Conservation (phyloP, 1,139 yeast genomes). For the Hansenula sp. region DNA sequence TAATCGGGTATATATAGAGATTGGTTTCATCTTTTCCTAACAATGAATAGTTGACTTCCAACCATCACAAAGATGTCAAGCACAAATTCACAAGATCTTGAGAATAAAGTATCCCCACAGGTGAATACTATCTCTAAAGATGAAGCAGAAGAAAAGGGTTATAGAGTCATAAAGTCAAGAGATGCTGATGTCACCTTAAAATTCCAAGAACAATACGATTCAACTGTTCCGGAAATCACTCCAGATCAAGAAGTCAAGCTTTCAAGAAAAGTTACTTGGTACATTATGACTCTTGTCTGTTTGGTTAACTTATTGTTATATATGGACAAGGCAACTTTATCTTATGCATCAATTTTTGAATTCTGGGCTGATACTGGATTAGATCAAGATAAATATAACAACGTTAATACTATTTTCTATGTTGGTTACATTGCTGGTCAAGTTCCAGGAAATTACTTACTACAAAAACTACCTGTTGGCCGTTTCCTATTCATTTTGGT, state of each 20-base stretch:
- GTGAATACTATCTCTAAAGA: not conserved
- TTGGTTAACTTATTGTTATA: constrained; percentile 34
- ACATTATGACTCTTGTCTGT: constrained; percentile 23
- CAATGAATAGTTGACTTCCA: too few relatives aligned
- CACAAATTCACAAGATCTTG: not conserved
- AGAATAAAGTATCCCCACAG: not conserved
- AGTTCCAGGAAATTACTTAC: constrained; percentile 27
- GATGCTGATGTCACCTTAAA: constrained; percentile 38
- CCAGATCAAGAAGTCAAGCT: constrained; percentile 33
- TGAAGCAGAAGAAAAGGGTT: constrained; percentile 6
- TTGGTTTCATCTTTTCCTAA: too few relatives aligned
- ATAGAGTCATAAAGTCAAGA: constrained; percentile 18
- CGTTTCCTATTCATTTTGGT: constrained; percentile 28
- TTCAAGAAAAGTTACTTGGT: constrained; percentile 29
- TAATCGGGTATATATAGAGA: too few relatives aligned
- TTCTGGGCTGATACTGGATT: constrained; percentile 37
- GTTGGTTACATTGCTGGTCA: constrained; percentile 38
- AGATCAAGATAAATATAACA: constrained; percentile 30
- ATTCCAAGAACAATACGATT: constrained; percentile 31
- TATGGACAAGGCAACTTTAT: constrained; percentile 41
- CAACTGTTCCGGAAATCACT: constrained; percentile 28
- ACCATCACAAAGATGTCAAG: constrained; percentile 1
- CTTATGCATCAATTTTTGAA: constrained; percentile 39
- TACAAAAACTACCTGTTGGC: constrained; percentile 33
- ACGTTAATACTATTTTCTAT: constrained; percentile 33